A percentile compares a stretch with the other conserved stretches of the same genome.
Conservation (phyloP, 1,284 basidiomycete genomes). For the Psilocybe mexicana region DNA sequence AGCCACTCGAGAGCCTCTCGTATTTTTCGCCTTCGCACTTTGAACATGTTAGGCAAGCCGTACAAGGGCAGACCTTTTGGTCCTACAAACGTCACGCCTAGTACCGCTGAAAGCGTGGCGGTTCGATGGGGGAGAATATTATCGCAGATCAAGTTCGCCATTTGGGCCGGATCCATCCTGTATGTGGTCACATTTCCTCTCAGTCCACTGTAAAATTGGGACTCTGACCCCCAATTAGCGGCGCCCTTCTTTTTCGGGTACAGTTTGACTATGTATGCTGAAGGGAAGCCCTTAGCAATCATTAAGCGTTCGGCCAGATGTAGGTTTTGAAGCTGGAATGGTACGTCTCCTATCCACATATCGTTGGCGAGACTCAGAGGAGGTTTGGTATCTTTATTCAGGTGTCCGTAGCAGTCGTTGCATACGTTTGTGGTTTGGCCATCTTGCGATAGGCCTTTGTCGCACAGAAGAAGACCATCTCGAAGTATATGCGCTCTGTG, state of each 20-base stretch:
- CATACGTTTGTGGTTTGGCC: background rate
- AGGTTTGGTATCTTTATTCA: slow-evolving; percentile 9
- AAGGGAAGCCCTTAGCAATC: slow-evolving; percentile 29
- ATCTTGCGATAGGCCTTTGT: background rate
- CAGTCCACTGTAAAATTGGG: slow-evolving; percentile 27
- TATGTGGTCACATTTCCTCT: slow-evolving; percentile 38
- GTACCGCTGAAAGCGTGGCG: slow-evolving; percentile 25
- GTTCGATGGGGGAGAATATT: slow-evolving; percentile 23
- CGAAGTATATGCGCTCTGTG: too few species aligned
- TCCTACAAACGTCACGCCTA: slow-evolving; percentile 31
- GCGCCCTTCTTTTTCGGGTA: slow-evolving; percentile 27
- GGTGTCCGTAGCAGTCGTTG: background rate
- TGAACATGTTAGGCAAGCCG: slow-evolving; percentile 25
- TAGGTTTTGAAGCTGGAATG: slow-evolving; percentile 23
- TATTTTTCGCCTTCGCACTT: slow-evolving; percentile 24
- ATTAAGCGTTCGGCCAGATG: slow-evolving; percentile 27
- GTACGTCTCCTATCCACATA: slow-evolving; percentile 37
- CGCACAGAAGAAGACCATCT: too few species aligned
- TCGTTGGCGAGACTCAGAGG: slow-evolving; percentile 32
- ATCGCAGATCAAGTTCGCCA: slow-evolving; percentile 32
- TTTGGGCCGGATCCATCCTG: slow-evolving; percentile 25
- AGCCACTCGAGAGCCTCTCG: slow-evolving; percentile 31
- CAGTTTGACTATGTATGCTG: slow-evolving; percentile 34
- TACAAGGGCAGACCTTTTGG: slow-evolving; percentile 19
- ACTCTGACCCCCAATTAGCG: slow-evolving; percentile 4